Evolutionary conservation across 805 yeast species (phyloP).

Genomic region (Teunomyces pallodes): DNA sequence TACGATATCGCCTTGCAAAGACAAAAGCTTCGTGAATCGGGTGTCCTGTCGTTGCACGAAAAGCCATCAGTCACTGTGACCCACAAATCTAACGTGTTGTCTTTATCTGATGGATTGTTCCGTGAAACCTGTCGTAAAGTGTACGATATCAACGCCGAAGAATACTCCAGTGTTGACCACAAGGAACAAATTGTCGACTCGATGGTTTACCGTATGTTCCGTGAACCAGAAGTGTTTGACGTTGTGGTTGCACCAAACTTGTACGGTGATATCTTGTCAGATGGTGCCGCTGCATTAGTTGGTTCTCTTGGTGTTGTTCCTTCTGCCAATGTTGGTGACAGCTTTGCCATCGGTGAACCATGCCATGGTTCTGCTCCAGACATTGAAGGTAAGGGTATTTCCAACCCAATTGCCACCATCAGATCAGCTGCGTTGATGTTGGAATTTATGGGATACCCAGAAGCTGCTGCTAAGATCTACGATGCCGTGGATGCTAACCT

Average conservation of each 20-base stretch:
- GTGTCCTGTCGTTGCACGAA: conserved; percentile 29
- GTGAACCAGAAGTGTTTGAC: conserved; percentile 96
- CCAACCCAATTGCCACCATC: conserved; percentile 97
- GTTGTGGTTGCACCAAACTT: conserved; percentile 98
- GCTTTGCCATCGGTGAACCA: conserved; percentile 97
- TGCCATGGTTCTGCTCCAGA: conserved; percentile 99
- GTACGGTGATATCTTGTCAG: conserved; percentile 95
- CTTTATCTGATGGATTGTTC: conserved; percentile 92
- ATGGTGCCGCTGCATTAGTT: conserved; percentile 97
- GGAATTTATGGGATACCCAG: conserved; percentile 89
- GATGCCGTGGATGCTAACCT: conserved; percentile 93
- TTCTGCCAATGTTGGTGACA: conserved; percentile 95
- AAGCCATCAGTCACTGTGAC: conserved; percentile 81
- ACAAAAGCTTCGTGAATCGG: conserved; percentile 67
- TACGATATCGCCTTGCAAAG: conserved; percentile 91
- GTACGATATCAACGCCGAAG: conserved; percentile 54
- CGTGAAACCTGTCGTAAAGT: conserved; percentile 76
- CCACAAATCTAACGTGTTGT: conserved; percentile 93
- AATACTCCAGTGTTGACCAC: conserved; percentile 60
- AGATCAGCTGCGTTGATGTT: conserved; percentile 97
- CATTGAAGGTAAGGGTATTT: conserved; percentile 90
- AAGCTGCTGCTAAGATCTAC: conserved; percentile 89
- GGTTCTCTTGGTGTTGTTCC: conserved; percentile 98
- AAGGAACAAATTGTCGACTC: conserved; percentile 98
- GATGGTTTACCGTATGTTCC: conserved; percentile 98